Evolutionary conservation across 2,329 filamentous ascomycete genomes (phyloP), one percentile per base, ranked within the genome.

Genomic region (Ophiostoma angusticollis): DNA sequence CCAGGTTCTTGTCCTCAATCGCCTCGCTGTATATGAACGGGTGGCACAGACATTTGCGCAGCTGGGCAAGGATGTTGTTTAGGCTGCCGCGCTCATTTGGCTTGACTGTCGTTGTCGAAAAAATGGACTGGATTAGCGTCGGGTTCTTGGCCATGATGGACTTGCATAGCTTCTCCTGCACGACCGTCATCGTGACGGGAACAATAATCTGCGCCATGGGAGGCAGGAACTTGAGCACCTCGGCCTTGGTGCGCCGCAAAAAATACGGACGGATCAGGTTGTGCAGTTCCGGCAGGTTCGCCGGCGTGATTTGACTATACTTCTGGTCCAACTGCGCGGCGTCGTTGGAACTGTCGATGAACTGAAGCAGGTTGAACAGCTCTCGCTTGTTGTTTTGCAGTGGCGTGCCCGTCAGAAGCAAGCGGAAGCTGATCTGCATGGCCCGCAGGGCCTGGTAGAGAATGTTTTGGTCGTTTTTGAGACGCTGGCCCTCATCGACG

Each of bases 351-450:
- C 76, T 70, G 52, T 98, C 86, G 31, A 95, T 71, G 57, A 98
- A 98, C 48, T 96, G 89, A 4, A 98, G 63, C n/a, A 98, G 67
- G 53, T 95, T 98, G 64, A 96, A 96, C 0, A 98, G 65, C 57
- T 98, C 91, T 33, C 86, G 73, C 49, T 85, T 84, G 55, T 95
- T 96, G 59, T 98, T 98, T 52, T 98, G 91, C 11, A 98, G 62
- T 0, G 91, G 91, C 0, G 91, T 98, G 2, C 78, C 86, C 59
- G 89, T 96, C 24, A 98, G 67, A 2, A 98, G 70, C 28, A 94
- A 69, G 38, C 85, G 79, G 60, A 91, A 95, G 0, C 83, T 83
- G 22, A 87, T 77, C 36, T 74, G 80, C 58, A 95, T 74, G 3
- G 74, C 68, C 30, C 64, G 72, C 6, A 98, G 65, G 3, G 82